These are phyloP conservation scores for Brassica balearica DNA, from an alignment of 441 rosid species.

Conservation along the genomic window DNA sequence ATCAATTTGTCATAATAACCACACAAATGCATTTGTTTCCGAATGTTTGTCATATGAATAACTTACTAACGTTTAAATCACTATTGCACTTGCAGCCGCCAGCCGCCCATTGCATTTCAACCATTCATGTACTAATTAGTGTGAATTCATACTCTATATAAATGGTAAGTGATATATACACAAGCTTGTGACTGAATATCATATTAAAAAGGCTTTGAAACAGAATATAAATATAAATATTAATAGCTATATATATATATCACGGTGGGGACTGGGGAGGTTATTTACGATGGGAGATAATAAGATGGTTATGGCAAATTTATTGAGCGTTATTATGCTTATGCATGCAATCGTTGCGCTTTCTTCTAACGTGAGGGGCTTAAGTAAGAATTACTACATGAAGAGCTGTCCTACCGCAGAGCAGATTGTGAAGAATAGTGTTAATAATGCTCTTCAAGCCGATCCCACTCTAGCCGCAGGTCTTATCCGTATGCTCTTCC, in stretches of 20 bases:
- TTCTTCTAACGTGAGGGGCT: constrained; percentile 51
- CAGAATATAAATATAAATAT: background rate
- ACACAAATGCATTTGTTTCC: no score
- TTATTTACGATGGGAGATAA: constrained; percentile 1
- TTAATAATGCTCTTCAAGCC: constrained; percentile 62
- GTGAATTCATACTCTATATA: constrained; percentile 25
- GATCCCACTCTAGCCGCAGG: constrained; percentile 91
- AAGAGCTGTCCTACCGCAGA: constrained; percentile 81
- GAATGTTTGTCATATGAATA: no score
- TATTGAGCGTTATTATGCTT: constrained; percentile 45
- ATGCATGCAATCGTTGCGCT: constrained; percentile 48
- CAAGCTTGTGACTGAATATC: constrained; percentile 1
- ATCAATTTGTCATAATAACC: no score
- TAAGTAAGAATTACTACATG: constrained; percentile 74
- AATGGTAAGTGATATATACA: background rate
- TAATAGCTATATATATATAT: background rate
- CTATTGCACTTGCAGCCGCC: no score
- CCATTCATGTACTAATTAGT: background rate
- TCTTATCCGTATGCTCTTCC: constrained; percentile 88
- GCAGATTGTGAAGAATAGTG: constrained; percentile 58
- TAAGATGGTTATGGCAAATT: constrained; percentile 43
- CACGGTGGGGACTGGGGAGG: background rate
- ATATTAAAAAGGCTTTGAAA: background rate
- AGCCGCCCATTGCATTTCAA: background rate
- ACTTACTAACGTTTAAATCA: no score